A percentile compares a stretch with the other conserved stretches of the same genome.
Conservation (phyloP, 768 basidiomycete genomes). For the Candolleomyces eurysporus region DNA sequence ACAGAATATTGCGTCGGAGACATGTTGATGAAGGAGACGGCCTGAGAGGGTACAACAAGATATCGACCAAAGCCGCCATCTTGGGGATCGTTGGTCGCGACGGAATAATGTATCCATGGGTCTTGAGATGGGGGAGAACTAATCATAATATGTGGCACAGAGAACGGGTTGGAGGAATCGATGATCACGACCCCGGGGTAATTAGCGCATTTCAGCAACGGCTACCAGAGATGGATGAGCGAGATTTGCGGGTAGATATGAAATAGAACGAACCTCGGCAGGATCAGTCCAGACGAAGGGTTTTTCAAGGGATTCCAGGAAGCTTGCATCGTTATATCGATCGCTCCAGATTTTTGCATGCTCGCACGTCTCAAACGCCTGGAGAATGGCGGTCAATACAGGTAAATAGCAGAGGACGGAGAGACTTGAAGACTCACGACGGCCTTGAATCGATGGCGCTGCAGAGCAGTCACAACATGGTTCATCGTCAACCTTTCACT, state of each 20-base stretch:
- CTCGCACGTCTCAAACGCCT: conserved; percentile 42
- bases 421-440: conserved; percentile 30
- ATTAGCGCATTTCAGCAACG: conserved; percentile 4
- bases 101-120: conserved; percentile 35
- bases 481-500: conserved; percentile 28
- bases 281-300: conserved; percentile 51
- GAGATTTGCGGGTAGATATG: conserved; percentile 15
- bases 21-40: conserved; percentile 24
- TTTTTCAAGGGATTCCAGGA: conserved; percentile 32
- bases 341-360: conserved; percentile 33
- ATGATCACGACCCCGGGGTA: conserved; percentile 34
- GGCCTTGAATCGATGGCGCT: conserved; percentile 35
- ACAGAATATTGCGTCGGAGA: conserved; percentile 8
- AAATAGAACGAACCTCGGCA: conserved; percentile 41
- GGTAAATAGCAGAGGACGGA: background rate
- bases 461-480: conserved; percentile 31
- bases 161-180: conserved; percentile 42
- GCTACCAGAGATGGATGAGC: background rate
- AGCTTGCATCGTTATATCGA: conserved; percentile 35
- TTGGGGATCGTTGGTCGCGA: conserved; percentile 33
- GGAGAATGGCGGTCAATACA: conserved; percentile 8
- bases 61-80: conserved; percentile 33
- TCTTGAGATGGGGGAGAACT: conserved; percentile 36
- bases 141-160: conserved; percentile 46
- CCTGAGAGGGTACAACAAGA: conserved; percentile 27